Conservation (phyloP, 768 basidiomycete genomes). For the Russula abietina region DNA sequence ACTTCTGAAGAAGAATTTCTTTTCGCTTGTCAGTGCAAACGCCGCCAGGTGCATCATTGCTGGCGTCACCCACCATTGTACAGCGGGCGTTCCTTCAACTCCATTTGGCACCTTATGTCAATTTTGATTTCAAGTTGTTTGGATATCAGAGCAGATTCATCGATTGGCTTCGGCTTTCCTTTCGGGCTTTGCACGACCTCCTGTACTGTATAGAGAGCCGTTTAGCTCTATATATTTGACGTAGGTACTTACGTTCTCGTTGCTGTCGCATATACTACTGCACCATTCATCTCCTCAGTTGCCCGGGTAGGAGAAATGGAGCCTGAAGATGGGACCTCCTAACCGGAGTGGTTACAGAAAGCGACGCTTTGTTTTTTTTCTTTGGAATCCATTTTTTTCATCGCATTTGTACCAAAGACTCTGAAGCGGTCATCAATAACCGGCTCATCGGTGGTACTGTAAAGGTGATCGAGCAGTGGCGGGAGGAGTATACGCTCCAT, state of each 20-base stretch:
- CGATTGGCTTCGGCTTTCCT: background rate
- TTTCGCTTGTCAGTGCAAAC: background rate
- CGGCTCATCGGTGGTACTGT: too few species aligned
- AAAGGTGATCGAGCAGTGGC: too few species aligned
- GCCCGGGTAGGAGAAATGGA: background rate
- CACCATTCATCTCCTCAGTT: background rate
- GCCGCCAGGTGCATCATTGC: background rate
- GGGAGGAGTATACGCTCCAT: too few species aligned
- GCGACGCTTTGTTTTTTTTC: too few species aligned
- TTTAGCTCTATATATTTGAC: background rate
- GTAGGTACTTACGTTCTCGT: background rate
- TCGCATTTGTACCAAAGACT: too few species aligned
- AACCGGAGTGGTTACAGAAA: too few species aligned
- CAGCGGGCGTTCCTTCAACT: background rate
- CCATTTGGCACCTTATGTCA: background rate
- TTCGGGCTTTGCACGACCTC: background rate
- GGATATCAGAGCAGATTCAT: background rate
- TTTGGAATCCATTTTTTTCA: too few species aligned
- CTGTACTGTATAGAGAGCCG: background rate
- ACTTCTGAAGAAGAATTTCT: background rate
- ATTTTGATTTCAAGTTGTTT: background rate
- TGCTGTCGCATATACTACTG: background rate
- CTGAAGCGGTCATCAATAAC: too few species aligned
- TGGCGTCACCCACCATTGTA: background rate
- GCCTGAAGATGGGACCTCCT: too few species aligned